phyloP scores from a whole-genome alignment of 2,329 filamentous ascomycete species.

The Rhynchosporium agropyri region DNA sequence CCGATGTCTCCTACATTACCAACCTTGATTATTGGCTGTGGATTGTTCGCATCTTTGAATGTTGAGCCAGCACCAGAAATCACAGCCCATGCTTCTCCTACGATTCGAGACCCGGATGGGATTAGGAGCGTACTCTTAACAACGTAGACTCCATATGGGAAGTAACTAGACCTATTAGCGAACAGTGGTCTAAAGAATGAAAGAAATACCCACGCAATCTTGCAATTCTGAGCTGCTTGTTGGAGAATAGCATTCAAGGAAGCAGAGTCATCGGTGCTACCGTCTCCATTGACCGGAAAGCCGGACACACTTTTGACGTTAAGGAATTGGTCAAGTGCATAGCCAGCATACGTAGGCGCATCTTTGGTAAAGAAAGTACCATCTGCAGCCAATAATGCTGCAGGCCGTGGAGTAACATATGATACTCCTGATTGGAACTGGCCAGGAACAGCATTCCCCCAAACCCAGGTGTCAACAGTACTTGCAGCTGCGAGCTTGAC shows the following conservation, averaged over 20 bases:
- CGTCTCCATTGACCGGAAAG: conserved; percentile 48
- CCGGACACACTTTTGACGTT: conserved; percentile 50
- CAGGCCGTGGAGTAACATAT: conserved; percentile 10
- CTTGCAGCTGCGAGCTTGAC: conserved; percentile 2
- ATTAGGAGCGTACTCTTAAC: conserved; percentile 51
- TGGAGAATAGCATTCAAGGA: conserved; percentile 42
- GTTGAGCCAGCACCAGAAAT: conserved; percentile 52
- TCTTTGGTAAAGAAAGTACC: conserved; percentile 47
- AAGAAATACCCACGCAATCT: conserved; percentile 35
- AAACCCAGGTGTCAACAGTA: conserved; percentile 17
- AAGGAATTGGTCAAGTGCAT: conserved; percentile 47
- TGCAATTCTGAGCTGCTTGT: conserved; percentile 28
- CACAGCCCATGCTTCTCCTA: conserved; percentile 57
- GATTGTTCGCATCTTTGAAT: conserved; percentile 48
- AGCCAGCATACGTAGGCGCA: conserved; percentile 49
- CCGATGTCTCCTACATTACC: conserved; percentile 54
- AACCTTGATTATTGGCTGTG: conserved; percentile 52
- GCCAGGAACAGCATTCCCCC: conserved; percentile 18
- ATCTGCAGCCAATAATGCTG: conserved; percentile 38
- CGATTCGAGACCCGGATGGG: conserved; percentile 53
- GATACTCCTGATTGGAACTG: conserved; percentile 14
- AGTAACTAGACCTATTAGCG: conserved; percentile 36
- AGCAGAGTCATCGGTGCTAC: conserved; percentile 43
- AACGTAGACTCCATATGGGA: conserved; percentile 50
- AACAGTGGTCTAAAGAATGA: not conserved